phyloP scores from a whole-genome alignment of 768 basidiomycete species.

The Mrakia hoshinonis region DNA sequence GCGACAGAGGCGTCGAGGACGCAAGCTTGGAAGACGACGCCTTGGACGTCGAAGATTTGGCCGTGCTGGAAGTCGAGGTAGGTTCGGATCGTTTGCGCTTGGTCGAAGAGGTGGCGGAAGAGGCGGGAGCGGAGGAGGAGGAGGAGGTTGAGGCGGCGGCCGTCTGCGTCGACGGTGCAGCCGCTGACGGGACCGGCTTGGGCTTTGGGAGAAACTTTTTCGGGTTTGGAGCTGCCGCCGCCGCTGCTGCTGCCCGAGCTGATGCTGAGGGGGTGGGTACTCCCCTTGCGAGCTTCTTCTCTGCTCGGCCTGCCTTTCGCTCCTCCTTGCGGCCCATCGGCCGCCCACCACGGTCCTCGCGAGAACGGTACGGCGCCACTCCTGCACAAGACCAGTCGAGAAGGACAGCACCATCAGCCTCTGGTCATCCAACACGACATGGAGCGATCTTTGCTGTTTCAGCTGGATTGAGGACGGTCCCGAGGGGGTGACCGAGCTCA shows the following conservation, averaged over 20 bases:
- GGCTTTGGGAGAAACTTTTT: slow-evolving; percentile 6
- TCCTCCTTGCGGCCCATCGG: slow-evolving; percentile 9
- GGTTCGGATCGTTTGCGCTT: slow-evolving; percentile 18
- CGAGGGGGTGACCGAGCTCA: background rate
- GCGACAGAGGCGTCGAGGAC: slow-evolving; percentile 25
- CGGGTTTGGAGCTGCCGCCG: background rate
- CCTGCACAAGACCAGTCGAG: background rate
- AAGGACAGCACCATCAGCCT: background rate
- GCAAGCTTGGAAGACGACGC: background rate
- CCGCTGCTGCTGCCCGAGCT: slow-evolving; percentile 1
- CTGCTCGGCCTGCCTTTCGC: slow-evolving; percentile 6
- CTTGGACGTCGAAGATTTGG: background rate
- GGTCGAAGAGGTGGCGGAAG: background rate
- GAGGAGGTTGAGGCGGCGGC: background rate
- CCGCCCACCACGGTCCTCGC: background rate
- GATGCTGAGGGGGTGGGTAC: background rate
- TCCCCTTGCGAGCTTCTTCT: slow-evolving; percentile 13
- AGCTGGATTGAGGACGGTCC: background rate
- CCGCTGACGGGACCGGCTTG: background rate
- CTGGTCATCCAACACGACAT: too few species aligned
- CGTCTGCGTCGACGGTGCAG: background rate
- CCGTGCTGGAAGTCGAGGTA: background rate
- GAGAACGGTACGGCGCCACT: background rate
- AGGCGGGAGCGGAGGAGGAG: background rate
- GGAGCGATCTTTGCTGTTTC: background rate